These are phyloP conservation scores for Termitomyces eurrhizus DNA, from an alignment of 768 basidiomycete genomes.

Conservation along the genomic window DNA sequence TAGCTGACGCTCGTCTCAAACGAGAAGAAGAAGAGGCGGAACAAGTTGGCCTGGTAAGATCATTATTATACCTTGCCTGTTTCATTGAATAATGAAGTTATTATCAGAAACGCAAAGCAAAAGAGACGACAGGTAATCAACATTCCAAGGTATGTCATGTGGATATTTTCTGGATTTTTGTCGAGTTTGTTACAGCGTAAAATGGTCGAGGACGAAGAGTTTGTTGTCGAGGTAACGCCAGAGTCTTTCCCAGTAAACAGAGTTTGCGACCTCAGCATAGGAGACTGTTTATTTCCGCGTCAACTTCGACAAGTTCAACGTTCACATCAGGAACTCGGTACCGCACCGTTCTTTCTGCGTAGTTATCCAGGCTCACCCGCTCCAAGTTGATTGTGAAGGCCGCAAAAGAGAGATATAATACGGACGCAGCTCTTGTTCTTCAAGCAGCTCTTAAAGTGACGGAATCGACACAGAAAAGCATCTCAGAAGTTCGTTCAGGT, in stretches of 20 bases:
- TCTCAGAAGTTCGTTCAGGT: constrained; percentile 69
- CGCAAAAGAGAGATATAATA: constrained; percentile 77
- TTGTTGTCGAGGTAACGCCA: constrained; percentile 62
- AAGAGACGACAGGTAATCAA: constrained; percentile 43
- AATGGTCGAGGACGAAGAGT: constrained; percentile 48
- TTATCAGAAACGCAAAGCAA: constrained; percentile 59
- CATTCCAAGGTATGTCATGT: constrained; percentile 46
- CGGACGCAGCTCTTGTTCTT: constrained; percentile 66
- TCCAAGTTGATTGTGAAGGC: constrained; percentile 73
- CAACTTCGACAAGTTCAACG: constrained; percentile 85
- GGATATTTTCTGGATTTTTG: neutral
- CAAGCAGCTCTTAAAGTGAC: constrained; percentile 68
- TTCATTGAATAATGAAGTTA: constrained; percentile 20
- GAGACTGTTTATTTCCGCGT: constrained; percentile 77
- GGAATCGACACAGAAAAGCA: constrained; percentile 54
- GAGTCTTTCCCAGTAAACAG: constrained; percentile 4
- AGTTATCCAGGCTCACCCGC: constrained; percentile 8
- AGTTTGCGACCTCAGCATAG: constrained; percentile 30
- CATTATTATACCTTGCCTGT: neutral
- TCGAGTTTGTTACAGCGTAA: constrained; percentile 30
- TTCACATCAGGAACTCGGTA: constrained; percentile 85
- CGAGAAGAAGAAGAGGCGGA: constrained; percentile 73
- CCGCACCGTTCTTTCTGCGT: neutral
- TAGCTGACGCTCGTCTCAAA: constrained; percentile 58
- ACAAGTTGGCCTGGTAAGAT: constrained; percentile 65